Evolutionary conservation across 306 rosid species (phyloP), one percentile per base, ranked within the genome.

Genomic region (Cotoneaster glaucophyllus): DNA sequence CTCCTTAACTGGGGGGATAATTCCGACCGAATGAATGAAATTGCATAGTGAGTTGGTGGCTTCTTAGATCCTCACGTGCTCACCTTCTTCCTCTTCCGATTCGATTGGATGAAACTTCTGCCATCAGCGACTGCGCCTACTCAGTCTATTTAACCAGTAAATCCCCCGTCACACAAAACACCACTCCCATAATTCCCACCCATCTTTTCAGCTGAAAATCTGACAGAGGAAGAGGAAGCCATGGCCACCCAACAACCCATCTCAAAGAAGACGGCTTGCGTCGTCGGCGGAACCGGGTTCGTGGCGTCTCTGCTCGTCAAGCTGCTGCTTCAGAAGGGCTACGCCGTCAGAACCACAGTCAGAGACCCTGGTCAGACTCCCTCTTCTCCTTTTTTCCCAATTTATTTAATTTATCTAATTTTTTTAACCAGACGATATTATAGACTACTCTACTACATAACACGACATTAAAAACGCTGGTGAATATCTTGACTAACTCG

Each of bases 201-300:
- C 0, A 13, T 21, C 50, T n/a, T 4, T 22, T 5, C 25, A 57
- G 28, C 13, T 7, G 32, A 18, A 57, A 22, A 34, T 57, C 53
- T 54, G 76, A 14, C 5, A 37, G 50, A 52, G 54, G 54, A 74
- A 15, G 15, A 17, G 14, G 17, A 67, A 32, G 74, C 44, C 61
- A 88, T 90, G 96, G 87, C 85, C 9, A 80, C 79, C 56, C 74
- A 85, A 54, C 74, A 85, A 11, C 58, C 81, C 67, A 25, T 76
- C 19, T 67, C 59, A 19, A 84, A 74, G 31, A 91, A 88, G 76
- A 82, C 78, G 41, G 97, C 85, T 1, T 90, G 97, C 70, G 97
- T 93, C 45, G 81, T 93, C 34, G 97, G 96, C 19, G 94, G 97
- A 22, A 76, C 79, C 24, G 94, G 97, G 1, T 93, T 84, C 71